Evolutionary conservation across 1,284 basidiomycete genomes (phyloP), one percentile per base, ranked within the genome.

Genomic region (Neonothopanus nambi): DNA sequence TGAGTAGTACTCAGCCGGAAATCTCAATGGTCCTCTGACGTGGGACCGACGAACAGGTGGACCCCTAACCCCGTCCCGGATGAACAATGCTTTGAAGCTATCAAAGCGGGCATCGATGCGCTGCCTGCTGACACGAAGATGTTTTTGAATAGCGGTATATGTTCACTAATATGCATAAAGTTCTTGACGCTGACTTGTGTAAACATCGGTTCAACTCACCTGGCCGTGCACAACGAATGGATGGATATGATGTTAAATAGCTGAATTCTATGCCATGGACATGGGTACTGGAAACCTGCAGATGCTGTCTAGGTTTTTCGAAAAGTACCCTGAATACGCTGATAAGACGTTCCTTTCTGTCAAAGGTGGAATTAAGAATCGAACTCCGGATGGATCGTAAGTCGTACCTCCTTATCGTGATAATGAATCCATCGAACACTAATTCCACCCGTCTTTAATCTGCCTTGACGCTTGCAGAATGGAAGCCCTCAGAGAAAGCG

Each of bases 71-170:
- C 67, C 15, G 60, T 70, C 0, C 55, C 70, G 11, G 73, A 79
- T 28, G 67, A 72, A 46, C 63, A 70, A 13, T 67, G 70, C 0
- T 78, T 79, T 51, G 68, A 55, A 18, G 39, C 53, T 28, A 55
- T 57, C 42, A 57, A 55, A 44, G 48, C 56, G 2, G 49, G 56
- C 15, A 21, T 57, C 24, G 53, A 57, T 23, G 46, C 56, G 5
- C 36, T 54, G 7, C 56, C 56, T 15, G 23, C 41, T 30, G 56
- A 52, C 23, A 35, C 42, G 38, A 54, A 57, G 48, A 33, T 33
- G 42, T 48, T 57, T 17, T 26, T 57, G 18, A 57, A 57, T 36
- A 41, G 39, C 39, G 52, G 55, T 50, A 36, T 5, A 26, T 43
- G 9, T 12, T 11, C 15, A 20, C 8, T 38, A 3, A n/a, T 11